phyloP scores from a whole-genome alignment of 257 asterid species.

The Rhazya stricta region DNA sequence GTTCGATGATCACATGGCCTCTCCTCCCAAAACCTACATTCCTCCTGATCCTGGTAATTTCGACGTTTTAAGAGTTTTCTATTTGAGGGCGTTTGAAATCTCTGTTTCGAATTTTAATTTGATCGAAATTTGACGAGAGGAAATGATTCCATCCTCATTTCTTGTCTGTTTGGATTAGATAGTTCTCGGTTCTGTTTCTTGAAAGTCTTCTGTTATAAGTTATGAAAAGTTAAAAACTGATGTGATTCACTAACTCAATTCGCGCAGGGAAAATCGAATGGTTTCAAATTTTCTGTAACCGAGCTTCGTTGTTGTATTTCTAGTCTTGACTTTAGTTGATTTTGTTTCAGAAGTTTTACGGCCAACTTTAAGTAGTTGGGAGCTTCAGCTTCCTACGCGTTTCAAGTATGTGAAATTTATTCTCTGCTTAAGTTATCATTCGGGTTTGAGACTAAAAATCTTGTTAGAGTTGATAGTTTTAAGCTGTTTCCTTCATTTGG shows the following conservation, averaged over 20 bases:
- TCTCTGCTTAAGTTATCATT: background rate
- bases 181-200: background rate
- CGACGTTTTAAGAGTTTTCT: background rate
- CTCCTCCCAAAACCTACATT: constrained; percentile 50
- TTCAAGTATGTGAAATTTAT: background rate
- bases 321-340: background rate
- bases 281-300: background rate
- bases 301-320: background rate
- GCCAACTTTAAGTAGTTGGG: constrained; percentile 1
- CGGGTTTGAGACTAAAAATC: background rate
- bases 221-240: background rate
- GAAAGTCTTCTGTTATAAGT: background rate
- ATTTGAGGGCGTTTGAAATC: background rate
- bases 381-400: background rate
- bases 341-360: background rate
- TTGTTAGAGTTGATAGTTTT: background rate
- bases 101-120: constrained; percentile 8
- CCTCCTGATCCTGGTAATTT: constrained; percentile 68
- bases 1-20: constrained; percentile 52
- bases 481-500: background rate
- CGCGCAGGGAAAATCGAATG: background rate
- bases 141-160: background rate
- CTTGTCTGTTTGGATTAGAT: background rate
- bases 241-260: background rate
- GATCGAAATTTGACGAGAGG: background rate